Percentiles rank a stretch among this genome's conserved stretches.
These are phyloP conservation scores for Vitis cinerea DNA, from an alignment of 164 flowering plant species.

Conservation along the genomic window DNA sequence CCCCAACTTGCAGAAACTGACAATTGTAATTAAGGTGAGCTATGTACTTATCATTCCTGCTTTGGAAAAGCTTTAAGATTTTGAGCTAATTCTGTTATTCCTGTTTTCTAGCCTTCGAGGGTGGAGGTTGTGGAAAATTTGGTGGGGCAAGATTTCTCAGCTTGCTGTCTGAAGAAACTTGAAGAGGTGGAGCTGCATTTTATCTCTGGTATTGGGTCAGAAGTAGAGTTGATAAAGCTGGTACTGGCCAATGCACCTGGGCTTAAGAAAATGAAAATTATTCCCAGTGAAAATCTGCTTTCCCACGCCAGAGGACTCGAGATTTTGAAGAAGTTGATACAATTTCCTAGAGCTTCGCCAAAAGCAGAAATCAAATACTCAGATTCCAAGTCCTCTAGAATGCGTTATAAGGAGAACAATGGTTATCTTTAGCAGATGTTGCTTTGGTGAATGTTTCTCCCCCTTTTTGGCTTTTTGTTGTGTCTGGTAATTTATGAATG, in stretches of 20 bases:
- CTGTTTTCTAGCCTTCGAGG: background rate
- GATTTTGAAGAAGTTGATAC: background rate
- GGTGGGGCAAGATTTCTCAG: background rate
- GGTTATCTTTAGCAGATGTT: too few relatives aligned
- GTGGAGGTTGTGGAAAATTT: background rate
- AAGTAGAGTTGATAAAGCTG: slow-evolving; percentile 9
- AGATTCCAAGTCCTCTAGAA: too few relatives aligned
- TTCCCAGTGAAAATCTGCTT: background rate
- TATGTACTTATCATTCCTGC: too few relatives aligned
- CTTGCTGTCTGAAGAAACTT: background rate
- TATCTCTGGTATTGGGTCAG: background rate
- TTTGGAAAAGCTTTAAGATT: too few relatives aligned
- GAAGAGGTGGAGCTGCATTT: background rate
- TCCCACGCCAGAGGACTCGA: too few relatives aligned
- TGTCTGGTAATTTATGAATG: too few relatives aligned
- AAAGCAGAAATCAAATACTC: background rate
- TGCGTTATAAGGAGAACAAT: too few relatives aligned
- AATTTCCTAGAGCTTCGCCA: slow-evolving; percentile 5
- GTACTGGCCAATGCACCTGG: slow-evolving; percentile 4
- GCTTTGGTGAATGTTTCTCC: too few relatives aligned
- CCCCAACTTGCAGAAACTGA: slow-evolving; percentile 5
- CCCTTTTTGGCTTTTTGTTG: too few relatives aligned
- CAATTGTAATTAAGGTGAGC: background rate
- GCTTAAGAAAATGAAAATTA: background rate
- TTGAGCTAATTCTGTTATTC: background rate